A percentile compares a stretch with the other conserved stretches of the same genome.
phyloP scores from a whole-genome alignment of 2,329 filamentous ascomycete genomes.

The Penicillium brevicompactum region DNA sequence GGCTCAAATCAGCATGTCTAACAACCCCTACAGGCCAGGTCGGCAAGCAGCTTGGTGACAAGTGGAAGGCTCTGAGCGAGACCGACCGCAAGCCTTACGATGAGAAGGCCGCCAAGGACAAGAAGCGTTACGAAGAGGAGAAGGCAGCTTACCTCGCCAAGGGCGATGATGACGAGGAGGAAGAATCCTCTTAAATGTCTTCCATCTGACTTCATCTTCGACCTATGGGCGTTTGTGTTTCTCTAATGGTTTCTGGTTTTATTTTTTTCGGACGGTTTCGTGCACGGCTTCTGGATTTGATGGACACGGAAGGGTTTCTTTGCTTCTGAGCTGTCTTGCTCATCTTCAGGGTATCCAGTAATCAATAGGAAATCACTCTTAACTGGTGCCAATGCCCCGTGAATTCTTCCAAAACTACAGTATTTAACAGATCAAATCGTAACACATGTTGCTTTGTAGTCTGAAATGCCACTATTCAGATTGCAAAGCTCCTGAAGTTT shows the following conservation, averaged over 20 bases:
- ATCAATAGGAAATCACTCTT: constrained; percentile 32
- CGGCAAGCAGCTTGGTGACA: constrained; percentile 96
- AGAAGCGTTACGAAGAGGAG: constrained; percentile 99
- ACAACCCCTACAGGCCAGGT: constrained; percentile 69
- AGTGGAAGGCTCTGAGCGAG: constrained; percentile 95
- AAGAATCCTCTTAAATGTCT: constrained; percentile 45
- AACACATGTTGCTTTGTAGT: too few species aligned
- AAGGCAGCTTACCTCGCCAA: constrained; percentile 81
- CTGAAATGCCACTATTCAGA: too few species aligned
- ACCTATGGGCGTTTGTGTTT: constrained; percentile 39
- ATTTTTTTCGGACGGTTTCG: constrained; percentile 31
- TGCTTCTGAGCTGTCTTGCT: constrained; percentile 34
- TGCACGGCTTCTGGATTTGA: constrained; percentile 32
- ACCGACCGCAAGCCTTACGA: constrained; percentile 94
- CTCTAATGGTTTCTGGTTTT: constrained; percentile 34
- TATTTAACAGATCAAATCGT: neutral
- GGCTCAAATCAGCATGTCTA: constrained; percentile 6
- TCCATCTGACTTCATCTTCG: constrained; percentile 28
- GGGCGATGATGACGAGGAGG: constrained; percentile 62
- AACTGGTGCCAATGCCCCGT: neutral
- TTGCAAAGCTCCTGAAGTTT: neutral
- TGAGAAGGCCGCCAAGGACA: constrained; percentile 93
- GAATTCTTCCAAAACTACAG: neutral
- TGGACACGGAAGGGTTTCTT: constrained; percentile 25
- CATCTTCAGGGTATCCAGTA: constrained; percentile 30